Evolutionary conservation across 768 basidiomycete species (phyloP).

Genomic region (Gloeophyllum trabeum): DNA sequence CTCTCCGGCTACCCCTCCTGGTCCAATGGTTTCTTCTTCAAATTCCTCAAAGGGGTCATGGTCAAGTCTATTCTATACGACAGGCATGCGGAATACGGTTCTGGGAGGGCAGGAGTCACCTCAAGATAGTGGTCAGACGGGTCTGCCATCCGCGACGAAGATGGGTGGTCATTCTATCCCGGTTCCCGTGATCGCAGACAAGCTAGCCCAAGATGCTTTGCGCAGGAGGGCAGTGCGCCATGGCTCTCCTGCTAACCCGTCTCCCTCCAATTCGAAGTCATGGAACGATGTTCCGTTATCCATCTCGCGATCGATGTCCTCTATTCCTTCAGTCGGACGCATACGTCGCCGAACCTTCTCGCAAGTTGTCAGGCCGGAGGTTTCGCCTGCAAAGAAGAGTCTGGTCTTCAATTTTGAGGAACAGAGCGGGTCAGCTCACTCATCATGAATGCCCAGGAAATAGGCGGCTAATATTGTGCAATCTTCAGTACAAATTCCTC

Average conservation of each 20-base stretch:
- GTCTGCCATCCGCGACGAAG: too few species aligned
- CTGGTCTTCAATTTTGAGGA: conserved; percentile 17
- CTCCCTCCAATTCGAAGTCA: conserved; percentile 23
- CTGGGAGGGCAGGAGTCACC: conserved; percentile 44
- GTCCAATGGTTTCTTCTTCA: conserved; percentile 33
- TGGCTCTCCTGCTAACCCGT: conserved; percentile 15
- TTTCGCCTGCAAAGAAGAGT: conserved; percentile 26
- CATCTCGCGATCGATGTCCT: conserved; percentile 3
- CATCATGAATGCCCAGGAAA: neutral
- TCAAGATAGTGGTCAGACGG: too few species aligned
- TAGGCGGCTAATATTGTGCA: neutral
- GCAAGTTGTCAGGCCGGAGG: conserved; percentile 23
- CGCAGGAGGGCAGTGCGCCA: conserved; percentile 13
- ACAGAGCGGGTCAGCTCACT: conserved; percentile 7
- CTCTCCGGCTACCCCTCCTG: conserved; percentile 28
- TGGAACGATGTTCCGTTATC: conserved; percentile 36
- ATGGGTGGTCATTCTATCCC: too few species aligned
- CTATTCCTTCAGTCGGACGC: conserved; percentile 7
- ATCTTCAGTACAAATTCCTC: neutral
- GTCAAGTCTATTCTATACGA: conserved; percentile 67
- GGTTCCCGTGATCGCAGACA: conserved; percentile 18
- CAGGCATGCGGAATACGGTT: conserved; percentile 59
- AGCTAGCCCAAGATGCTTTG: conserved; percentile 7
- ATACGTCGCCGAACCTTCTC: conserved; percentile 28
- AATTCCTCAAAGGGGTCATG: conserved; percentile 68